These are phyloP conservation scores for Ophiostoma angusticollis DNA, from an alignment of 2,329 filamentous ascomycete genomes.

Conservation along the genomic window DNA sequence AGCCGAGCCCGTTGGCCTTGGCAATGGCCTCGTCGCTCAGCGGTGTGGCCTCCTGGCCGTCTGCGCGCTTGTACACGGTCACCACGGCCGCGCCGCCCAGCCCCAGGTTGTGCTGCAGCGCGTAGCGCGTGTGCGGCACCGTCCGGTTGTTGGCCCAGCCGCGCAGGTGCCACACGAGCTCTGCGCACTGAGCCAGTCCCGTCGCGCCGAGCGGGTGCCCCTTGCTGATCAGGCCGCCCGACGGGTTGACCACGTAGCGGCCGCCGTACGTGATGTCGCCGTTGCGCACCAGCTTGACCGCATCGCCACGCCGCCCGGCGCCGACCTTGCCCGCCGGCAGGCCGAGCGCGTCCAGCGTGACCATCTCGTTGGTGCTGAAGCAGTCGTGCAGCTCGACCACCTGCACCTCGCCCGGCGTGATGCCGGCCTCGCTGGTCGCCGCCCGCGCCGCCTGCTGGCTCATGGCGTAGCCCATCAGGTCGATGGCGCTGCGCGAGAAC, in stretches of 20 bases:
- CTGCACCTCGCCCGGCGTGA: slow-evolving; percentile 56
- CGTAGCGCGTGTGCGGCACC: slow-evolving; percentile 53
- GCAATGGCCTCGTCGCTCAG: slow-evolving; percentile 53
- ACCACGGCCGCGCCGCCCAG: slow-evolving; percentile 84
- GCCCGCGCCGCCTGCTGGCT: slow-evolving; percentile 52
- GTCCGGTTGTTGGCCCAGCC: slow-evolving; percentile 91
- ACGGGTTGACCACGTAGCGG: slow-evolving; percentile 77
- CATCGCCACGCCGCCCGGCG: slow-evolving; percentile 68
- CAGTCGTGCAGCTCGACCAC: slow-evolving; percentile 94
- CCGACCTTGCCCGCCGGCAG: slow-evolving; percentile 68
- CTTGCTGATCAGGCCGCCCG: slow-evolving; percentile 88
- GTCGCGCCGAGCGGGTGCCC: slow-evolving; percentile 90
- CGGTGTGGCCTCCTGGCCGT: slow-evolving; percentile 51
- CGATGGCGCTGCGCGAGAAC: slow-evolving; percentile 70
- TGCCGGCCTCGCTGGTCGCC: slow-evolving; percentile 62
- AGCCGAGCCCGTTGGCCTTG: slow-evolving; percentile 58
- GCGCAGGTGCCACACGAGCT: slow-evolving; percentile 87
- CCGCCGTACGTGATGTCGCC: slow-evolving; percentile 90
- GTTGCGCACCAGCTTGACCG: slow-evolving; percentile 75
- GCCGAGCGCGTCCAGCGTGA: slow-evolving; percentile 75
- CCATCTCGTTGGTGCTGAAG: slow-evolving; percentile 91
- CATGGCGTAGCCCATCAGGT: slow-evolving; percentile 86
- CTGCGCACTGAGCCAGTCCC: slow-evolving; percentile 89
- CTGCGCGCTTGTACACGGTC: slow-evolving; percentile 75
- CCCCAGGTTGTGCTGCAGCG: slow-evolving; percentile 86